Evolutionary conservation across 139 green algal species (phyloP).

Genomic region (Volvox africanus): DNA sequence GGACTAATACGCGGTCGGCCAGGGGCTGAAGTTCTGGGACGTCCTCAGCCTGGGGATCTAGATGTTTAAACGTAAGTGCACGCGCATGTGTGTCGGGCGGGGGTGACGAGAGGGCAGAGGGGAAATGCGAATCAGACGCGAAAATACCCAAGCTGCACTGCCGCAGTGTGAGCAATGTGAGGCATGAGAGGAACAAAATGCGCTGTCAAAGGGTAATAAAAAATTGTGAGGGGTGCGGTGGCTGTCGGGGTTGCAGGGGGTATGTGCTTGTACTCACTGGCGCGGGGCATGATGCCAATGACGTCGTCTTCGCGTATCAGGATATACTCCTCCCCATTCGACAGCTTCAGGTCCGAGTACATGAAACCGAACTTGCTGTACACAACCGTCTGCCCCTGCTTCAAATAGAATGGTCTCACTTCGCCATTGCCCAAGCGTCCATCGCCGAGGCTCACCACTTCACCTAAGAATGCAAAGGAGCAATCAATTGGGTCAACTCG

Average conservation of each 20-base stretch:
- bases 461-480: conserved; percentile 52
- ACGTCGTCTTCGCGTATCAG: conserved; percentile 92
- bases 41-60: conserved; percentile 85
- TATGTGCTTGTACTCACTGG: conserved; percentile 8
- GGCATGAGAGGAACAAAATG: no score
- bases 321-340: conserved; percentile 78
- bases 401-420: conserved; percentile 56
- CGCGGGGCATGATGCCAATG: conserved; percentile 86
- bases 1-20: conserved; percentile 90
- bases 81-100: neutral
- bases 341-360: conserved; percentile 86
- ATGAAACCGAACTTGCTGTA: conserved; percentile 98
- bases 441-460: conserved; percentile 71
- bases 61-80: no score
- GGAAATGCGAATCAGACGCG: no score
- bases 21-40: conserved; percentile 89
- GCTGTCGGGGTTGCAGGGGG: no score
- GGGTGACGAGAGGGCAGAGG: neutral
- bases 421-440: conserved; percentile 53
- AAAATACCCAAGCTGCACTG: no score
- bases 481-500: neutral
- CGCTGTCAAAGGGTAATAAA: no score
- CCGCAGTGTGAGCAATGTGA: no score
- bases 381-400: conserved; percentile 78
- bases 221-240: no score